Conservation (phyloP, 805 yeast species). For the Blastobotrys chiropterorum region DNA sequence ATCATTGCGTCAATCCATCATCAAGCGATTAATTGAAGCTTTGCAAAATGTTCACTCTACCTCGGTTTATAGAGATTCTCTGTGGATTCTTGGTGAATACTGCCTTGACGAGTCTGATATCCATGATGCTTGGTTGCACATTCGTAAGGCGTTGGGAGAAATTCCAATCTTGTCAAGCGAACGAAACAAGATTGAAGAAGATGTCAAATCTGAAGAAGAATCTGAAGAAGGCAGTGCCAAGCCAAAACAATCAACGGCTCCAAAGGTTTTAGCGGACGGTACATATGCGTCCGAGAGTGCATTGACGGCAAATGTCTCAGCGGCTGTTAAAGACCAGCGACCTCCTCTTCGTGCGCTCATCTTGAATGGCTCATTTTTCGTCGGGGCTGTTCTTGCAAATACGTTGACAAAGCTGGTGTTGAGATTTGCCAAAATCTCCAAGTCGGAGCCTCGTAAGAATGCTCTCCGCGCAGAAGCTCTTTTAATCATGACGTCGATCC, state of each 20-base stretch:
- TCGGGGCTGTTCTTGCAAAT: constrained; percentile 81
- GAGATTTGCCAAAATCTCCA: constrained; percentile 56
- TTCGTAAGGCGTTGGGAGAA: constrained; percentile 80
- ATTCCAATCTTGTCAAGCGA: constrained; percentile 73
- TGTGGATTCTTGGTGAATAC: constrained; percentile 97
- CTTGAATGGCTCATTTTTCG: constrained; percentile 82
- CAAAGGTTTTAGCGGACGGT: constrained; percentile 95
- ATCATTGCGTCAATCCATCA: constrained; percentile 57
- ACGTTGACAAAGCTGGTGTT: constrained; percentile 84
- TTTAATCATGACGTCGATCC: constrained; percentile 82
- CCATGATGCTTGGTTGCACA: constrained; percentile 78
- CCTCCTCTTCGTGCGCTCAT: constrained; percentile 80
- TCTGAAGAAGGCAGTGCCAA: constrained; percentile 8
- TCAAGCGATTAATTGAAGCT: constrained; percentile 54
- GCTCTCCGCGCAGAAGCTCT: constrained; percentile 93
- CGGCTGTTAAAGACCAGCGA: constrained; percentile 26
- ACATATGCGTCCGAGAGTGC: constrained; percentile 96
- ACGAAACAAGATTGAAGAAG: constrained; percentile 37
- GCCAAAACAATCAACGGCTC: constrained; percentile 40
- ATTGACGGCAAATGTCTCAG: constrained; percentile 39
- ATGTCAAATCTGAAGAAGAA: constrained; percentile 28
- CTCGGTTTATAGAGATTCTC: constrained; percentile 84
- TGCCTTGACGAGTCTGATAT: constrained; percentile 63
- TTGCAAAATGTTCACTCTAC: constrained; percentile 72
- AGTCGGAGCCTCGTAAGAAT: constrained; percentile 51